Evolutionary conservation across 352 stramenopile genomes (phyloP).

Genomic region (Phytopythium helicoides): DNA sequence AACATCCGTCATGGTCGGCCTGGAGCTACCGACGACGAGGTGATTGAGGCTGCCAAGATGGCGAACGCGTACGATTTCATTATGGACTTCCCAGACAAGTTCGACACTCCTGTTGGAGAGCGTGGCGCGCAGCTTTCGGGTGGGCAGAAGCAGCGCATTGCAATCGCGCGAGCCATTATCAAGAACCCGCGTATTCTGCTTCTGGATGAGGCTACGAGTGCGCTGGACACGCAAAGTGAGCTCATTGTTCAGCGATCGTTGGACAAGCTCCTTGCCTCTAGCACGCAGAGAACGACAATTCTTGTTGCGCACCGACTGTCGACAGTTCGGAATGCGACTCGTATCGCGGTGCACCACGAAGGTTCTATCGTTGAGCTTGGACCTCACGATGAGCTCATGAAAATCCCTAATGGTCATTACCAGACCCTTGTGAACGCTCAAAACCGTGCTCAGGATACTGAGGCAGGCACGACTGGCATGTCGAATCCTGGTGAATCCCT

Average conservation of each 20-base stretch:
- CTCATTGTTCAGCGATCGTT: constrained; percentile 79
- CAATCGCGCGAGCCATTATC: constrained; percentile 91
- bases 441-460: constrained; percentile 11
- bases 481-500: not conserved
- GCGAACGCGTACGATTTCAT: constrained; percentile 94
- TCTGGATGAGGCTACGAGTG: constrained; percentile 90
- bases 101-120: constrained; percentile 89
- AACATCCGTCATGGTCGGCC: constrained; percentile 76
- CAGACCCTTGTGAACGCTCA: constrained; percentile 41
- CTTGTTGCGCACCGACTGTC: constrained; percentile 94
- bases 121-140: constrained; percentile 85
- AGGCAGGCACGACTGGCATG: not conserved
- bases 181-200: constrained; percentile 87
- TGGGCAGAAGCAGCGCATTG: constrained; percentile 93
- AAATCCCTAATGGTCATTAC: constrained; percentile 43
- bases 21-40: constrained; percentile 39
- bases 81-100: constrained; percentile 81
- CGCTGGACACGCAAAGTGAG: constrained; percentile 82
- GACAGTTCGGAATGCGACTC: constrained; percentile 92
- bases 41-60: constrained; percentile 58
- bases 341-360: constrained; percentile 93
- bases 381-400: constrained; percentile 90
- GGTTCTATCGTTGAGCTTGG: constrained; percentile 92
- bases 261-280: constrained; percentile 39
- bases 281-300: constrained; percentile 81